Evolutionary conservation across 805 yeast species (phyloP).

Genomic region (Ogataea ganodermae): DNA sequence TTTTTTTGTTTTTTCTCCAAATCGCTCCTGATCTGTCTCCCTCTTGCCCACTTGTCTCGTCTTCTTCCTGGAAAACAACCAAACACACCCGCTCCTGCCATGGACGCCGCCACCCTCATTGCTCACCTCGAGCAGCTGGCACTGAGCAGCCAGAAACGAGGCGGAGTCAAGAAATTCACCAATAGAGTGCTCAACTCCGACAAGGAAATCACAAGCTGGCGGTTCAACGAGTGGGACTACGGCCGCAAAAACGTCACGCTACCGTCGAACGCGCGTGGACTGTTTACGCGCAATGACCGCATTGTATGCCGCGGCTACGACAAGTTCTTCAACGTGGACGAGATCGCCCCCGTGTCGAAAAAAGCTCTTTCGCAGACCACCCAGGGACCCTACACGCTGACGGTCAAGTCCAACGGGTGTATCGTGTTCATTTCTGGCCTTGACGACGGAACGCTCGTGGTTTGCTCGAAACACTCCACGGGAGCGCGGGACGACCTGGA

Average conservation of each 20-base stretch:
- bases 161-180: constrained; percentile 28
- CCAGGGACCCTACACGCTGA: constrained; percentile 74
- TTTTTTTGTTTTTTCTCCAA: background rate
- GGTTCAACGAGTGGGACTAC: constrained; percentile 89
- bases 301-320: constrained; percentile 89
- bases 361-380: constrained; percentile 48
- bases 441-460: constrained; percentile 72
- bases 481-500: constrained; percentile 53
- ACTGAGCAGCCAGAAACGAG: constrained; percentile 19
- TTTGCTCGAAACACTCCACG: constrained; percentile 89
- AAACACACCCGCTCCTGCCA: background rate
- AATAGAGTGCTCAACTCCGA: constrained; percentile 27
- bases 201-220: constrained; percentile 55
- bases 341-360: constrained; percentile 55
- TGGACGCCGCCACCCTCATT: constrained; percentile 9
- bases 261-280: constrained; percentile 82
- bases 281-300: constrained; percentile 53
- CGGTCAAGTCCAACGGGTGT: constrained; percentile 93
- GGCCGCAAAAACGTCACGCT: constrained; percentile 52
- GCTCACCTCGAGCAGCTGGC: constrained; percentile 16
- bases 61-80: too few relatives aligned
- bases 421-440: constrained; percentile 81
- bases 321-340: constrained; percentile 86
- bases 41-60: background rate
- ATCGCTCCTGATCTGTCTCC: background rate